A percentile compares a stretch with the other conserved stretches of the same genome.
phyloP scores from a whole-genome alignment of 139 green algal genomes.

The Chlamydomonas schloesseri region DNA sequence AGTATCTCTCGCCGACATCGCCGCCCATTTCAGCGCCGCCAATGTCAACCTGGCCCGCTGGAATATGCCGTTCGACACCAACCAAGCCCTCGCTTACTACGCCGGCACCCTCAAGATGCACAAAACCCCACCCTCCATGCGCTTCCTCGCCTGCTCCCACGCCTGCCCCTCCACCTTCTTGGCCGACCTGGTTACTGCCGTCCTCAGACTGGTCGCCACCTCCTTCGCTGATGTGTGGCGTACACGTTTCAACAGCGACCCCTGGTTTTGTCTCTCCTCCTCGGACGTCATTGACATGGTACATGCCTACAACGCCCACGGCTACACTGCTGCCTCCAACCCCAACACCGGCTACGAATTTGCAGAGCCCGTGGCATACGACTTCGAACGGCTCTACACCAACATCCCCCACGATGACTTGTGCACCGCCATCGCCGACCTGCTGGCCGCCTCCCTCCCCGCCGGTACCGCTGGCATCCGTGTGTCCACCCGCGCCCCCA shows the following conservation, averaged over 20 bases:
- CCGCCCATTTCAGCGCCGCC: background rate
- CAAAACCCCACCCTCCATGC: background rate
- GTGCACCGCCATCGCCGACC: background rate
- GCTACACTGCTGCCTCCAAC: background rate
- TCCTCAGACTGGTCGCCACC: background rate
- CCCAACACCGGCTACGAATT: background rate
- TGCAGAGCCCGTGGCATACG: background rate
- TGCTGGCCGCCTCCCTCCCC: too few relatives aligned
- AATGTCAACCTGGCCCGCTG: background rate
- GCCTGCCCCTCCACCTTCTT: background rate
- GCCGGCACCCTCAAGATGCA: conserved; percentile 1
- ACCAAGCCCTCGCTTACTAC: background rate
- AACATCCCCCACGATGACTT: background rate
- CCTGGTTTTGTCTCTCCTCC: background rate
- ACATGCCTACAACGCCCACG: background rate
- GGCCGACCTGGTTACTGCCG: background rate
- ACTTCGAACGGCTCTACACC: background rate
- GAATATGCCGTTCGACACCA: background rate
- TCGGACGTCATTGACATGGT: background rate
- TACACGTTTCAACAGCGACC: background rate
- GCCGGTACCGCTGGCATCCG: background rate
- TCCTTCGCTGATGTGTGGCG: background rate
- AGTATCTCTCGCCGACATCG: background rate
- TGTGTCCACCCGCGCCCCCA: background rate
- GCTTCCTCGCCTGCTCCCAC: background rate